phyloP scores from a whole-genome alignment of 768 basidiomycete genomes.

The Tricholoma matsutake region DNA sequence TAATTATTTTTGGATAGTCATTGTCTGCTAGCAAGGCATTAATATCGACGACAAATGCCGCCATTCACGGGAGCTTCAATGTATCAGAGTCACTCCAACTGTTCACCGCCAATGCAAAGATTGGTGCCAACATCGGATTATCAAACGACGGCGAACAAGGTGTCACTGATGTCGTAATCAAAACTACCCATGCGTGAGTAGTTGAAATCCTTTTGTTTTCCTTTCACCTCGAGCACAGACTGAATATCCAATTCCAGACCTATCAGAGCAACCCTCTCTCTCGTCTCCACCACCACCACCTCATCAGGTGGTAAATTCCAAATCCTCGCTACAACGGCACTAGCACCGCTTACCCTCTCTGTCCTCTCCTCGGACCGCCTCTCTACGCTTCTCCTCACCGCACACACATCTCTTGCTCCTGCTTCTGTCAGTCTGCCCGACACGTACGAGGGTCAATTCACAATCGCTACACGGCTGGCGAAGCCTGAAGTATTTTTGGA shows the following conservation, averaged over 20 bases:
- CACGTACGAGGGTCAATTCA: slow-evolving; percentile 19
- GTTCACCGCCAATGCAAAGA: slow-evolving; percentile 37
- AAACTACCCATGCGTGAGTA: slow-evolving; percentile 40
- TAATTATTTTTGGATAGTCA: slow-evolving; percentile 20
- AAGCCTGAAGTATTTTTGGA: slow-evolving; percentile 5
- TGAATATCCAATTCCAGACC: not conserved
- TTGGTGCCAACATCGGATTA: slow-evolving; percentile 39
- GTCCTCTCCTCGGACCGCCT: slow-evolving; percentile 12
- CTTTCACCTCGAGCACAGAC: not conserved
- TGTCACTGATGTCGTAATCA: slow-evolving; percentile 23
- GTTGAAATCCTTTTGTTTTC: no score
- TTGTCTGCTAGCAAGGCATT: slow-evolving; percentile 25
- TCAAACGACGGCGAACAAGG: slow-evolving; percentile 23
- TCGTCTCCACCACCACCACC: slow-evolving; percentile 1
- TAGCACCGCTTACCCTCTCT: slow-evolving; percentile 8
- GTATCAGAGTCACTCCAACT: slow-evolving; percentile 27
- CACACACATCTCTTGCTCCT: slow-evolving; percentile 11
- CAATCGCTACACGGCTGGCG: slow-evolving; percentile 6
- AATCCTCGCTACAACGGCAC: slow-evolving; percentile 8
- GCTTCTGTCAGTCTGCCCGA: slow-evolving; percentile 12
- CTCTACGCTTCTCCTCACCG: slow-evolving; percentile 16
- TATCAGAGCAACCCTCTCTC: slow-evolving; percentile 4
- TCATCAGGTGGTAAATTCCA: slow-evolving; percentile 16
- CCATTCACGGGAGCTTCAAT: slow-evolving; percentile 45
- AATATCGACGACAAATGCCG: slow-evolving; percentile 38